Evolutionary conservation across 176 grass and related monocot genomes (phyloP), one percentile per base, ranked within the genome.

Genomic region (Lolium multiflorum): DNA sequence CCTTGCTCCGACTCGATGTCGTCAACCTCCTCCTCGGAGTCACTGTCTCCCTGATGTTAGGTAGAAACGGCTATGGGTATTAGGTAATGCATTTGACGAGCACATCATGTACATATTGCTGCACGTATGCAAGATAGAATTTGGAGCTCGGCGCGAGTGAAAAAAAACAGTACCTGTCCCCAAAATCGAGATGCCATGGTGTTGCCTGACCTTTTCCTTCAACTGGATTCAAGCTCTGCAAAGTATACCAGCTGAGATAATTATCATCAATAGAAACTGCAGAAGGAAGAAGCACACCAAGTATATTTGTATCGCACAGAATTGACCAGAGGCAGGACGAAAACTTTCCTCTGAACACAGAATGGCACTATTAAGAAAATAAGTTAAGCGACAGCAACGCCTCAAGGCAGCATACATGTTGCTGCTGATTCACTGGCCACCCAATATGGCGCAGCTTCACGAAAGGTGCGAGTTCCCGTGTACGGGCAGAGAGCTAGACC

Each of bases 121-220:
- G 59, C 17, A 76, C 0, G 8, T 20, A 87, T 16, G 15, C 31
- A 22, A 41, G 6, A 13, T 57, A 89, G 18, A 83, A 47, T 18
- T 15, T 62, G 25, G 13, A 17, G n/a, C 44, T 74, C 7, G 46
- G 20, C 2, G 6, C 12, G 58, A 14, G 44, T 50, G 35, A 77
- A 16, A 54, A 76, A 57, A 22, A 35, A 35, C 76, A 83, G 25
- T 77, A 89, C 91, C 89, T 91, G 92, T 79, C 65, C 82, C 95
- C 95, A 95, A 78, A 98, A 98, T 80, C 91, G 95, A 76, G 95
- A 98, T 84, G 89, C 59, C 95, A 98, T 98, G 89, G 37, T 26
- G 76, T 57, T 59, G 56, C 64, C 61, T 60, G 39, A 20, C 81
- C 24, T 72, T 87, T 75, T 25, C 55, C 49, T 75, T 75, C 26